Evolutionary conservation across 768 basidiomycete species (phyloP).

Genomic region (Hygrocybe punicea): DNA sequence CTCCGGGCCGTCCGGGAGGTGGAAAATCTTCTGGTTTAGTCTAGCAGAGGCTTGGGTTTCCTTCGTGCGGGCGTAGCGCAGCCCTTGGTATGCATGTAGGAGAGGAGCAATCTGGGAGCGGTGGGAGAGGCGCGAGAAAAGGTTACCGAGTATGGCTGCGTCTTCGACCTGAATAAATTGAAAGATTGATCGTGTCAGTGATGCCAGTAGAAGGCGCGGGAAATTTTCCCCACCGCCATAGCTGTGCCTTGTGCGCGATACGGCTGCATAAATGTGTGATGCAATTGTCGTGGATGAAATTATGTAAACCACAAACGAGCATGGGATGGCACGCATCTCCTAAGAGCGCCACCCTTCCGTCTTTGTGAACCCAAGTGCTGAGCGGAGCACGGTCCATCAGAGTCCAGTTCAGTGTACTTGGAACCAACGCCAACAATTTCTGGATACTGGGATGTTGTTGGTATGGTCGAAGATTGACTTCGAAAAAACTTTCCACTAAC

Average conservation of each 20-base stretch:
- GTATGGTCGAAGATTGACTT: background rate
- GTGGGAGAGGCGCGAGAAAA: conserved; percentile 46
- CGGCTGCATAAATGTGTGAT: conserved; percentile 32
- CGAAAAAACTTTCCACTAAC: conserved; percentile 21
- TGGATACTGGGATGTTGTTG: conserved; percentile 30
- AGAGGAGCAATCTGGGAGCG: conserved; percentile 41
- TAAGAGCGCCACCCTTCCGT: conserved; percentile 43
- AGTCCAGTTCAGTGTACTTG: conserved; percentile 45
- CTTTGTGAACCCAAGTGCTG: conserved; percentile 46
- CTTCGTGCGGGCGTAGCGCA: conserved; percentile 50
- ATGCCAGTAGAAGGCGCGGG: background rate
- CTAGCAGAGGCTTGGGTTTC: conserved; percentile 48
- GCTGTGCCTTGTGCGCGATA: conserved; percentile 52
- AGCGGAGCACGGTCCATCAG: conserved; percentile 50
- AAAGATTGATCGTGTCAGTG: background rate
- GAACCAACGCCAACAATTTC: conserved; percentile 46
- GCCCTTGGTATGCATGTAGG: conserved; percentile 49
- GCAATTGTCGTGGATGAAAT: background rate
- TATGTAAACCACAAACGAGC: conserved; percentile 42
- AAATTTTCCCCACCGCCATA: conserved; percentile 40
- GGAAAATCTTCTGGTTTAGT: conserved; percentile 53
- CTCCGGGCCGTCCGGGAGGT: conserved; percentile 51
- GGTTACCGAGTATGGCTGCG: conserved; percentile 42
- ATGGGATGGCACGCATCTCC: conserved; percentile 60
- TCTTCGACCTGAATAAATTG: conserved; percentile 28